Percentiles rank a stretch among this genome's conserved stretches.
Evolutionary conservation across 495 filamentous ascomycete genomes (phyloP).

Genomic region (Tuber magnatum): DNA sequence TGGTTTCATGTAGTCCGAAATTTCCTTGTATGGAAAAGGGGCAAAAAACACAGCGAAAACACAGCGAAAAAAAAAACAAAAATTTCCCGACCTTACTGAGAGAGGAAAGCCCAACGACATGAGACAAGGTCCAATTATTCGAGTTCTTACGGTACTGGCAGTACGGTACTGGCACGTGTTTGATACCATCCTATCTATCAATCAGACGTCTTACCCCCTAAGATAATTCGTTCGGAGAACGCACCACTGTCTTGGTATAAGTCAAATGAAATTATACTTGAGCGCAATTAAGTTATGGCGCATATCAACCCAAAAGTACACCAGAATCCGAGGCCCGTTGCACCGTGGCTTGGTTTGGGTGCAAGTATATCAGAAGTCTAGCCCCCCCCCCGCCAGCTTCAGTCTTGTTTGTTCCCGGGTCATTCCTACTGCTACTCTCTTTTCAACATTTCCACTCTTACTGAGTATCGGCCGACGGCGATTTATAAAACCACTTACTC

Average conservation of each 20-base stretch:
- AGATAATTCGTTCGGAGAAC: neutral
- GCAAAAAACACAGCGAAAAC: no score
- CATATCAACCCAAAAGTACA: no score
- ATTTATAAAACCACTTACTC: neutral
- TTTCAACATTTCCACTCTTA: neutral
- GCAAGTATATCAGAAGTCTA: neutral
- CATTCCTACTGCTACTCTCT: neutral
- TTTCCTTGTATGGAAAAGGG: no score
- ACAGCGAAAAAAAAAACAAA: no score
- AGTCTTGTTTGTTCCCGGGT: neutral
- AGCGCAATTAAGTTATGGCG: no score
- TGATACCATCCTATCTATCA: neutral
- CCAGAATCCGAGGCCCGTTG: no score
- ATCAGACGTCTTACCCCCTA: neutral
- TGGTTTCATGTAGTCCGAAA: no score
- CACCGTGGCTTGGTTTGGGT: no score
- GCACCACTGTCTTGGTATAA: neutral
- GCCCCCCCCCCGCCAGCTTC: neutral
- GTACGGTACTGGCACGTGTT: neutral
- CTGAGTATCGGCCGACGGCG: neutral
- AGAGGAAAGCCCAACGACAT: no score
- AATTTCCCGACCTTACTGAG: no score
- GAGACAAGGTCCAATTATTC: no score
- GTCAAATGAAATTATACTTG: neutral
- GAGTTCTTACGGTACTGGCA: no score